These are phyloP conservation scores for Chlorella sp. DNA, from an alignment of 139 green algal genomes.

Conservation along the genomic window DNA sequence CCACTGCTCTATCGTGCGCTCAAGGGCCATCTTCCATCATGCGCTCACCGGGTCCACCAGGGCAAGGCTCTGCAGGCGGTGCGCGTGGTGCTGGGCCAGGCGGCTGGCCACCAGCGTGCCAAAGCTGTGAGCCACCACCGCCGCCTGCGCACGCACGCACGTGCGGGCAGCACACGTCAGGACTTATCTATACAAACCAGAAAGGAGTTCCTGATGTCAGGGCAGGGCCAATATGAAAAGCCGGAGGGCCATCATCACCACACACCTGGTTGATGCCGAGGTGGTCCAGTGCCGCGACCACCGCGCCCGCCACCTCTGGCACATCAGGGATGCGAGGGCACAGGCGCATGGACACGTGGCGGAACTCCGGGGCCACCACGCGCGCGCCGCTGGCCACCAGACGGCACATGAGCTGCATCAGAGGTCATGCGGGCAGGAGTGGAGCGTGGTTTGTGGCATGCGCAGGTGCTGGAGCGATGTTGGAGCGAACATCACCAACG, in stretches of 20 bases:
- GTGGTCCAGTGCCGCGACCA: not conserved
- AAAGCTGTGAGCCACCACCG: slow-evolving; percentile 40
- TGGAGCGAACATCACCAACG: not conserved
- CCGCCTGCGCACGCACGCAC: not conserved
- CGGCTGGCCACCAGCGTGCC: slow-evolving; percentile 49
- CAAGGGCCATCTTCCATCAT: no score
- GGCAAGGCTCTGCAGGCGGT: slow-evolving; percentile 30
- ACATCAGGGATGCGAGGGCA: slow-evolving; percentile 19
- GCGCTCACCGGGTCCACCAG: slow-evolving; percentile 52
- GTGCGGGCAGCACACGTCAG: not conserved
- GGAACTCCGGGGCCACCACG: slow-evolving; percentile 32
- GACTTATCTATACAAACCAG: not conserved
- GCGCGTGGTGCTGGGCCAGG: slow-evolving; percentile 22
- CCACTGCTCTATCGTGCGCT: no score
- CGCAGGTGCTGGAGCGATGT: not conserved
- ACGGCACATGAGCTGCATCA: not conserved
- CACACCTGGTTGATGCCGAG: slow-evolving; percentile 2
- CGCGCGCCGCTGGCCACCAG: slow-evolving; percentile 17
- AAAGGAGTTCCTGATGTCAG: not conserved
- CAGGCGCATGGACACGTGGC: slow-evolving; percentile 41
- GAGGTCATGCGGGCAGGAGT: not conserved
- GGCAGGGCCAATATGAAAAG: not conserved
- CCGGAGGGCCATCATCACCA: no score
- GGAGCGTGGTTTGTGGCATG: not conserved
- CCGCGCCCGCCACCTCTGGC: slow-evolving; percentile 16